Percentiles rank a stretch among this genome's conserved stretches.
Evolutionary conservation across 2,329 filamentous ascomycete genomes (phyloP).

Genomic region (Sphaceloma murrayae): DNA sequence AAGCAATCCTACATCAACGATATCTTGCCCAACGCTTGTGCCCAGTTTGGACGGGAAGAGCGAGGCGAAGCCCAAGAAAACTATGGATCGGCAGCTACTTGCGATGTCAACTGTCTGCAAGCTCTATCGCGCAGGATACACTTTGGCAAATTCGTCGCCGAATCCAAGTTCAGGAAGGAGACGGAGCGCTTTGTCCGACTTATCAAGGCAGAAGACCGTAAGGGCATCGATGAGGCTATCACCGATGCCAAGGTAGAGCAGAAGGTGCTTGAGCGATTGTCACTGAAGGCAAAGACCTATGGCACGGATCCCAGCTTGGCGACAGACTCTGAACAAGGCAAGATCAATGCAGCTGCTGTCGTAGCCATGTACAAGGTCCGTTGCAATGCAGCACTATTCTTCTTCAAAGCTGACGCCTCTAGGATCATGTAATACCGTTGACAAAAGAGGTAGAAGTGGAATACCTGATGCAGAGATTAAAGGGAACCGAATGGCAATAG

Average conservation of each 20-base stretch:
- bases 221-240: slow-evolving; percentile 80
- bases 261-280: slow-evolving; percentile 78
- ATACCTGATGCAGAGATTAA: slow-evolving; percentile 88
- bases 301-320: slow-evolving; percentile 72
- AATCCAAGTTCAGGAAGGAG: slow-evolving; percentile 85
- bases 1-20: slow-evolving; percentile 74
- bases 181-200: slow-evolving; percentile 68
- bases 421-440: slow-evolving; percentile 85
- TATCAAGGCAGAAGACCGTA: slow-evolving; percentile 70
- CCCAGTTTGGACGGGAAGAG: slow-evolving; percentile 66
- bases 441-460: slow-evolving; percentile 99
- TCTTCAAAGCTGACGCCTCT: slow-evolving; percentile 21
- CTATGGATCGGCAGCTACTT: slow-evolving; percentile 85
- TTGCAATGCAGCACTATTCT: slow-evolving; percentile 7
- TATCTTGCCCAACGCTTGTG: slow-evolving; percentile 76
- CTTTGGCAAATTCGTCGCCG: slow-evolving; percentile 97
- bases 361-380: slow-evolving; percentile 68
- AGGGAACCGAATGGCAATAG: slow-evolving; percentile 44
- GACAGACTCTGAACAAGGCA: slow-evolving; percentile 46
- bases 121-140: slow-evolving; percentile 84
- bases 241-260: slow-evolving; percentile 82
- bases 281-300: slow-evolving; percentile 86
- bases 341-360: slow-evolving; percentile 88
- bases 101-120: slow-evolving; percentile 83
- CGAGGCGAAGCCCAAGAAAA: slow-evolving; percentile 83